Conservation (phyloP, 495 filamentous ascomycete species). For the Aspergillus homomorphus region DNA sequence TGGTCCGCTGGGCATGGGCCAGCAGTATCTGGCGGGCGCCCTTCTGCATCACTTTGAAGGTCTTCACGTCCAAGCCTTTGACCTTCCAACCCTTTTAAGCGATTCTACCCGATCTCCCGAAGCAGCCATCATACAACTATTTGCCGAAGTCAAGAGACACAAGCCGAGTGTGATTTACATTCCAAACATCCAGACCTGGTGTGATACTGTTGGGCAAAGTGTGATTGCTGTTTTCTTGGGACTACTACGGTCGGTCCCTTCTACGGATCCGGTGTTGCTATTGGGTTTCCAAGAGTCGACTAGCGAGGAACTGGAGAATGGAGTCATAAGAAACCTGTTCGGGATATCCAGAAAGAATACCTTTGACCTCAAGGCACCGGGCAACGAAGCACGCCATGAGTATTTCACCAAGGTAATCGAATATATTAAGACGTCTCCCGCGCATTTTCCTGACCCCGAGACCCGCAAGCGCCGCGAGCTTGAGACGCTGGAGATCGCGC, state of each 20-base stretch:
- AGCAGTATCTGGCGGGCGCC: slow-evolving; percentile 85
- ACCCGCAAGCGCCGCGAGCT: slow-evolving; percentile 83
- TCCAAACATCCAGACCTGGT: slow-evolving; percentile 86
- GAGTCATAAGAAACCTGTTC: slow-evolving; percentile 74
- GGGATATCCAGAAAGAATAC: slow-evolving; percentile 77
- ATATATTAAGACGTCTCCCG: slow-evolving; percentile 71
- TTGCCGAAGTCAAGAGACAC: slow-evolving; percentile 86
- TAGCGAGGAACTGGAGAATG: slow-evolving; percentile 51
- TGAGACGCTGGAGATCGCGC: slow-evolving; percentile 70
- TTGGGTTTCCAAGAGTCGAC: slow-evolving; percentile 73
- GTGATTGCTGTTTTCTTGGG: slow-evolving; percentile 76
- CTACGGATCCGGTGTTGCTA: slow-evolving; percentile 84
- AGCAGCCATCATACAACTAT: slow-evolving; percentile 82
- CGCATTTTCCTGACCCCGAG: slow-evolving; percentile 79
- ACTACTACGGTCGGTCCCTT: slow-evolving; percentile 71
- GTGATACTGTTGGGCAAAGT: slow-evolving; percentile 59
- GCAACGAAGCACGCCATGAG: slow-evolving; percentile 60
- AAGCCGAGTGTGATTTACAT: slow-evolving; percentile 97
- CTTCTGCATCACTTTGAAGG: slow-evolving; percentile 87
- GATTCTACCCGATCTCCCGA: slow-evolving; percentile 73
- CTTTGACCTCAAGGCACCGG: slow-evolving; percentile 63
- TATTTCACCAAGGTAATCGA: slow-evolving; percentile 73
- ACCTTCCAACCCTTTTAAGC: slow-evolving; percentile 76
- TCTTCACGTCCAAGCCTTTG: slow-evolving; percentile 92
- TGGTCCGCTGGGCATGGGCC: slow-evolving; percentile 84